Evolutionary conservation across 2,329 filamentous ascomycete species (phyloP).

Genomic region (Apiospora kogelbergensis): DNA sequence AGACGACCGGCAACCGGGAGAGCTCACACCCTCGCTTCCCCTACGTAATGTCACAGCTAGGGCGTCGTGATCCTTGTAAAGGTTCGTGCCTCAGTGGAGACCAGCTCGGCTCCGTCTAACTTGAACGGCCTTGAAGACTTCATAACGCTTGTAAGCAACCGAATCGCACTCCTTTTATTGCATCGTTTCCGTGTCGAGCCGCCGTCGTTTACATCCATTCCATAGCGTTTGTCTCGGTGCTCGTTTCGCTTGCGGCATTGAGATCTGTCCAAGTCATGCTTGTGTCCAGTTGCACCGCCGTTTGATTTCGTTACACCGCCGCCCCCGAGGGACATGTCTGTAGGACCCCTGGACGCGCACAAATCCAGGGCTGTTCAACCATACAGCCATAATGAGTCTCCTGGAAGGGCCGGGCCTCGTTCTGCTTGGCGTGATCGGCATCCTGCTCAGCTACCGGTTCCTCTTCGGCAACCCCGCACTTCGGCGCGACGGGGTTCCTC

Average conservation of each 20-base stretch:
- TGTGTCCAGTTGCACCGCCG: not conserved
- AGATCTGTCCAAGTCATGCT: not conserved
- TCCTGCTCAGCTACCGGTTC: conserved; percentile 24
- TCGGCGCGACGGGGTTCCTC: conserved; percentile 28
- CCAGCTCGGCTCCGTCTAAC: not conserved
- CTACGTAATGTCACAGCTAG: not conserved
- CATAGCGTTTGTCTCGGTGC: no score
- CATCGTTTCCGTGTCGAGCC: no score
- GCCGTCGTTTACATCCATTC: no score
- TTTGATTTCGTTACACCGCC: not conserved
- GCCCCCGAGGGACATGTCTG: not conserved
- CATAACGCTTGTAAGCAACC: not conserved
- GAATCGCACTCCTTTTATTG: not conserved
- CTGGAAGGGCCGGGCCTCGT: conserved; percentile 20
- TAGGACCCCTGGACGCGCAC: not conserved
- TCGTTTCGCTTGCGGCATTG: not conserved
- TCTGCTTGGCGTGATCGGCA: conserved; percentile 19
- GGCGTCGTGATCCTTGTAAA: not conserved
- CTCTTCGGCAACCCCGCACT: conserved; percentile 23
- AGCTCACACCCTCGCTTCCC: no score
- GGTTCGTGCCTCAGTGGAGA: not conserved
- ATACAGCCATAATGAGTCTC: conserved; percentile 17
- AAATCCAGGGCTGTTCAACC: not conserved
- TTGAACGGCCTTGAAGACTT: not conserved
- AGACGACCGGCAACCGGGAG: not conserved